phyloP scores from a whole-genome alignment of 768 basidiomycete genomes.

The Imleria badia region DNA sequence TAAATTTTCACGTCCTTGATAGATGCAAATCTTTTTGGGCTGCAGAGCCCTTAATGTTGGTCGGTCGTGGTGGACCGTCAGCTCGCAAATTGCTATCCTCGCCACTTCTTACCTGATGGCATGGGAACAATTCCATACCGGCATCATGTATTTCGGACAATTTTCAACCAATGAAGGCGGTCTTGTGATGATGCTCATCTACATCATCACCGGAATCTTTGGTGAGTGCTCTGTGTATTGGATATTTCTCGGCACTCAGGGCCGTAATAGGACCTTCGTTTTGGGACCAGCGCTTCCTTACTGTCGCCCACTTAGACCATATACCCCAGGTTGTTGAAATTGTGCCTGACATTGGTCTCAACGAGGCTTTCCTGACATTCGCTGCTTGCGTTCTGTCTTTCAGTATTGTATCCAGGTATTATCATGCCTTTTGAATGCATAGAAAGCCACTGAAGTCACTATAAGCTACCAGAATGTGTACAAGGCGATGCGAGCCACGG shows the following conservation, averaged over 20 bases:
- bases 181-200: slow-evolving; percentile 77
- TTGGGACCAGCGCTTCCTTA: slow-evolving; percentile 74
- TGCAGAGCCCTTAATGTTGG: slow-evolving; percentile 60
- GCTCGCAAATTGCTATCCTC: slow-evolving; percentile 69
- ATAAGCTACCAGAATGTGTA: slow-evolving; percentile 83
- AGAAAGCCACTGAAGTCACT: not conserved
- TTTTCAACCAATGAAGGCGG: slow-evolving; percentile 98
- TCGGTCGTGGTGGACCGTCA: slow-evolving; percentile 95
- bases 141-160: slow-evolving; percentile 85
- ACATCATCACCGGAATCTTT: slow-evolving; percentile 71
- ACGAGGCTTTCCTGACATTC: slow-evolving; percentile 87
- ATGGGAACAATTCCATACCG: slow-evolving; percentile 89
- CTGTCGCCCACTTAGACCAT: slow-evolving; percentile 54
- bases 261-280: slow-evolving; percentile 62
- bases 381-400: slow-evolving; percentile 65
- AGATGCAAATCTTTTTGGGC: slow-evolving; percentile 87
- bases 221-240: slow-evolving; percentile 43
- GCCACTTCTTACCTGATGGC: slow-evolving; percentile 75
- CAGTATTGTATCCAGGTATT: slow-evolving; percentile 75
- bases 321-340: slow-evolving; percentile 44
- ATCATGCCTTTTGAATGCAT: not conserved
- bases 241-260: not conserved
- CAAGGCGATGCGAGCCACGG: slow-evolving; percentile 45
- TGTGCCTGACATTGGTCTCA: slow-evolving; percentile 71
- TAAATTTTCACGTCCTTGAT: slow-evolving; percentile 1